Base-by-base conservation (phyloP, 2,329 filamentous ascomycete species). In the Gaeumannomyces tritici region DNA sequence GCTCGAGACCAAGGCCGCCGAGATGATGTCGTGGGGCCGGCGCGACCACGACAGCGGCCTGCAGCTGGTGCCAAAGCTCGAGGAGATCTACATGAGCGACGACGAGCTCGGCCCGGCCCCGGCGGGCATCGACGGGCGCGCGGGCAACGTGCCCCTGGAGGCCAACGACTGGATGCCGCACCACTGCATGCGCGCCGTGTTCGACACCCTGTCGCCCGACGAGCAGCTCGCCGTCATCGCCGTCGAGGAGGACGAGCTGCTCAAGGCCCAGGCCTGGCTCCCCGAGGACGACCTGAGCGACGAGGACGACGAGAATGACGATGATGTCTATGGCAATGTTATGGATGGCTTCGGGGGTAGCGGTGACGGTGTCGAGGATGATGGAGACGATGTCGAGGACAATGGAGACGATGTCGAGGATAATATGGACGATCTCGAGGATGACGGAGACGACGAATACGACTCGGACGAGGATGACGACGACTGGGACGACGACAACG, bases 11-110 rank as follows among this genome's bases (percentile, higher is more conserved):
- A 82, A 67, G 76, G 21, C 15, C 58, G 67, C 80, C 18, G 75
- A 80, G 63, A 86, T 89, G 79, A 77, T 86, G 66, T 65, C 83
- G 21, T 90, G 83, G 77, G 89, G 89, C 0, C 82, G 82, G 69
- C 74, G 87, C 31, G 79, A 89, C 71, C 79, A 77, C 61, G 59
- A 70, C 5, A 83, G 78, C 1, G 79, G 82, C 59, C 70, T 75
- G 65, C 80, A 85, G 69, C 68, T 83, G 6, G 76, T 79, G 0
- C 81, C 83, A 2, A 76, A 73, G 12, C 71, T 77, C 60, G 77
- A 81, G 59, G 79, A 84, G 69, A 75, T 80, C 66, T 80, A 82
- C 68, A 77, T 85, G 68, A 76, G 73, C 13, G 79, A 84, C 67
- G 76, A 80, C 57, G 80, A 80, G 47, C 60, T 68, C 55, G 74